Base-by-base conservation (phyloP, 2,329 filamentous ascomycete species). In the Stachybotrys chartarum region DNA sequence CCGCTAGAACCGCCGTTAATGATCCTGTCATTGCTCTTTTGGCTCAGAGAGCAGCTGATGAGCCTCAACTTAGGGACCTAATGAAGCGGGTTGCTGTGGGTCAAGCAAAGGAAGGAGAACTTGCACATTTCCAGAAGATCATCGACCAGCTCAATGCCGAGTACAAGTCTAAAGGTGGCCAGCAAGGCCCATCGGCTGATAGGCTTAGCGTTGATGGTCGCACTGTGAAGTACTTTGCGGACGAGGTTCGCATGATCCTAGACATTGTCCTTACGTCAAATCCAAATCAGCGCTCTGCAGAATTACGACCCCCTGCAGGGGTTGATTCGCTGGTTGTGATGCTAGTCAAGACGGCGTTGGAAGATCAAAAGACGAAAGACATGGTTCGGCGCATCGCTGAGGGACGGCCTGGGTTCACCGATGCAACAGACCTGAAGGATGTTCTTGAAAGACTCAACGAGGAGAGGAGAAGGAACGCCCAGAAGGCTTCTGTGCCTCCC, bases 71-170 rank as follows among this genome's bases (percentile, higher is more conserved):
- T 10, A 86, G 91, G 56, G 84, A 87, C 42, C 75, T 94, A 0
- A 94, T 94, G 90, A 90, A 90, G 68, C 83, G 89, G 54, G 90
- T 94, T 1, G 90, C 90, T 0, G 84, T 86, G 31, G 89, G 89
- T 1, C 81, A 86, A 61, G 90, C 90, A 0, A 84, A 82, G 12
- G 80, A 83, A 44, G 81, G 84, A 14, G 88, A 94, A 66, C 73
- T 94, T 12, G 83, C 84, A 50, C 82, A 85, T 58, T 94, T 94
- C 62, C 90, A 94, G 66, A 80, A 79, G 51, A 89, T 94, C 47
- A 94, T 94, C 58, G 87, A 91, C 63, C 85, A 91, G 66, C 80
- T 94, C 55, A 91, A 87, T 2, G 70, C 70, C 1, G 80, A 84
- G 57, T 81, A 81, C 61, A 79, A 78, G 61, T 76, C 72, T 46